Percentiles rank a stretch among this genome's conserved stretches.
These are phyloP conservation scores for Lipomyces japonicus DNA, from an alignment of 805 yeast species.

Conservation along the genomic window DNA sequence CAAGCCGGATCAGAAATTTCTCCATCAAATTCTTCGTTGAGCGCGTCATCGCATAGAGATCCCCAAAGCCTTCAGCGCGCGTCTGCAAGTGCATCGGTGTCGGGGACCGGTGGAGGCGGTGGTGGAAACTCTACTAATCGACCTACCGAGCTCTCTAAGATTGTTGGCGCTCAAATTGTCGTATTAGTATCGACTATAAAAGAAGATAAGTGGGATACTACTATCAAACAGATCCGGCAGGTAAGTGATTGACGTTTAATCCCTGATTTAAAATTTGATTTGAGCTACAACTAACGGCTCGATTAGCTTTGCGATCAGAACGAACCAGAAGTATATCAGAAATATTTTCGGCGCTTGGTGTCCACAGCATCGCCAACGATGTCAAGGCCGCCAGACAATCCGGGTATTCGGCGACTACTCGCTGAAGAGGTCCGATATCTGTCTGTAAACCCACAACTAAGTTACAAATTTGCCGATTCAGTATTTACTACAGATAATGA, in stretches of 20 bases:
- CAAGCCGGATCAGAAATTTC: no score
- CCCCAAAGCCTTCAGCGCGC: no score
- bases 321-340: slow-evolving; percentile 38
- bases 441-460: slow-evolving; percentile 15
- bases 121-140: slow-evolving; percentile 19
- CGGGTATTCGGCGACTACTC: slow-evolving; percentile 30
- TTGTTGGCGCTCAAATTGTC: slow-evolving; percentile 52
- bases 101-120: slow-evolving; percentile 11
- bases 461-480: slow-evolving; percentile 20
- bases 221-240: slow-evolving; percentile 46
- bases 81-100: slow-evolving; percentile 8
- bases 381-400: slow-evolving; percentile 31
- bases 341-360: slow-evolving; percentile 38
- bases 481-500: slow-evolving; percentile 28
- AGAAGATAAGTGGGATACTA: slow-evolving; percentile 41
- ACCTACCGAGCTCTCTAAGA: slow-evolving; percentile 33
- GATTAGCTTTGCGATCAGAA: slow-evolving; percentile 40
- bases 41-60: no score
- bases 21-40: no score
- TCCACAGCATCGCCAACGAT: slow-evolving; percentile 9
- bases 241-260: slow-evolving; percentile 25
- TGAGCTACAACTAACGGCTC: not conserved
- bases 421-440: slow-evolving; percentile 18
- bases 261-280: not conserved
- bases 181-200: slow-evolving; percentile 48